A percentile compares a stretch with the other conserved stretches of the same genome.
phyloP scores from a whole-genome alignment of 164 flowering plant genomes.

The Kingdonia uniflora region DNA sequence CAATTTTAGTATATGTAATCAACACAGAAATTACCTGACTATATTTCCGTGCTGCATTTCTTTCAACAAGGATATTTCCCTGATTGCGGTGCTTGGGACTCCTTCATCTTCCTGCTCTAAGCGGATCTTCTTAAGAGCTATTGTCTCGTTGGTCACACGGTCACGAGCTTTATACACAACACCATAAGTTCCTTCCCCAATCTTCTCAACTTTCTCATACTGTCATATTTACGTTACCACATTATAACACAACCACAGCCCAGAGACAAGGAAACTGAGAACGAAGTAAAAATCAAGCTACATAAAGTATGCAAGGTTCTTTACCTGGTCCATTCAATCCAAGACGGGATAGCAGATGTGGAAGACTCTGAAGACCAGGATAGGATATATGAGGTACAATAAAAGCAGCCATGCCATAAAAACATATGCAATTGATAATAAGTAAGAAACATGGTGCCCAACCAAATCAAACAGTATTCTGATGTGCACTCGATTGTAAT shows the following conservation, averaged over 20 bases:
- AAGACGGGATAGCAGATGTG: background rate
- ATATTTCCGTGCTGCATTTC: slow-evolving; percentile 97
- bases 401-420: too few relatives aligned
- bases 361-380: slow-evolving; percentile 5
- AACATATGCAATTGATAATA: too few relatives aligned
- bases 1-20: too few relatives aligned
- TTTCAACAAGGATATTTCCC: slow-evolving; percentile 91
- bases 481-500: too few relatives aligned
- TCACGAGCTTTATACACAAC: slow-evolving; percentile 96
- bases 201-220: slow-evolving; percentile 97
- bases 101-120: slow-evolving; percentile 98
- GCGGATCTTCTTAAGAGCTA: slow-evolving; percentile 89
- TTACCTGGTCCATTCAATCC: slow-evolving; percentile 15
- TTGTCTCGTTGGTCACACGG: slow-evolving; percentile 62
- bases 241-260: background rate
- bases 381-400: background rate
- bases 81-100: slow-evolving; percentile 88
- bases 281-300: background rate
- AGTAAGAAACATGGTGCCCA: too few relatives aligned
- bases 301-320: background rate
- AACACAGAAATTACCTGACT: slow-evolving; percentile 44
- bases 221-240: slow-evolving; percentile 13
- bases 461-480: too few relatives aligned
- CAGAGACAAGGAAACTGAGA: background rate
- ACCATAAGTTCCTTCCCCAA: slow-evolving; percentile 94